Evolutionary conservation across 164 flowering plant species (phyloP), one percentile per base, ranked within the genome.

Genomic region (Umbilicus rupestris): DNA sequence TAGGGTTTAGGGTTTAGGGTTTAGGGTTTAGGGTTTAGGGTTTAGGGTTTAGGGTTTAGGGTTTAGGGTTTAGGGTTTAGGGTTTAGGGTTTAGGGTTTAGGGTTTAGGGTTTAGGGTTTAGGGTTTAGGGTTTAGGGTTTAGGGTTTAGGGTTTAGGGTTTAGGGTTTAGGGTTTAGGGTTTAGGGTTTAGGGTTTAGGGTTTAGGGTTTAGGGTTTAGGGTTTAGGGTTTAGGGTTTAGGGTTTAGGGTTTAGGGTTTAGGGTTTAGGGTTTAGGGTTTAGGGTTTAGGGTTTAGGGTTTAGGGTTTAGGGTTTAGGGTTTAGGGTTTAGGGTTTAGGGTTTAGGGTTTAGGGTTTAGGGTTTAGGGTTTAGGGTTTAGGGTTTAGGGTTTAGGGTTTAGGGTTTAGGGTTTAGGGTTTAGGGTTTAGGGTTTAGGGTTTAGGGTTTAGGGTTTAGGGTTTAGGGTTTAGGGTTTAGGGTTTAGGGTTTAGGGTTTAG

Each of bases 21-120:
- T 60, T 60, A 33, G 20, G 37, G 37, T 33, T 33, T 33, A 33
- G 37, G 37, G 37, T 33, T 33, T 33, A 28, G 33, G 64, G 64
- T 33, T 60, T 60, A 28, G 33, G 64, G 64, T 33, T 60, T 60
- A 28, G 33, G 64, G 64, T 33, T 60, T 60, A 15, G 22, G 52
- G 52, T 9, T 60, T 60, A 55, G 60, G 60, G 60, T 55, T 55
- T 55, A 55, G 26, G 60, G 37, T 33, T 33, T 33, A 33, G 37
- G 60, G 20, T 55, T 55, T n/a, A 28, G 64, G 64, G 29, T n/a
- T 60, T 60, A 60, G 64, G 64, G 64, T 60, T 60, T 60, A 60
- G 64, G 64, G 64, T 55, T 55, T 55, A 55, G 37, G 22, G 22
- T 57, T 57, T 4, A 29, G 62, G 33, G 62, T 55, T 55, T 55